A percentile compares a stretch with the other conserved stretches of the same genome.
Evolutionary conservation across 805 yeast species (phyloP).

Genomic region (Vanderwaltozyma tropicalis): DNA sequence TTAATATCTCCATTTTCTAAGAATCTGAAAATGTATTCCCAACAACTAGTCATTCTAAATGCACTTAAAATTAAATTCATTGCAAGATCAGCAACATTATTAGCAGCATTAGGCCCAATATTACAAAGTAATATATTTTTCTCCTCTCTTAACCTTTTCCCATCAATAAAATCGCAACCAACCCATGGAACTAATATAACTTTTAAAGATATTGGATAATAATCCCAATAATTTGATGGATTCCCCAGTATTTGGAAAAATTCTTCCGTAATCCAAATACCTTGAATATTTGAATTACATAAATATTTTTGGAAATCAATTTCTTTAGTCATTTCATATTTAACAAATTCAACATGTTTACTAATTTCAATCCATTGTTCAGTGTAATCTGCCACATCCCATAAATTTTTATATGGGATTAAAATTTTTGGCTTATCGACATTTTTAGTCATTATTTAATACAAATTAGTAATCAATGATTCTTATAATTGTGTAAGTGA

Average conservation of each 20-base stretch:
- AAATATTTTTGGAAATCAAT: constrained; percentile 36
- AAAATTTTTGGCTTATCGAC: constrained; percentile 19
- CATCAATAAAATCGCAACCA: constrained; percentile 48
- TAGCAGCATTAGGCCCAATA: constrained; percentile 48
- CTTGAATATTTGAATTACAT: constrained; percentile 34
- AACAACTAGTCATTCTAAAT: constrained; percentile 46
- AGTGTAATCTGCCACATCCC: constrained; percentile 38
- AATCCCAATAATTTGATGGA: constrained; percentile 34
- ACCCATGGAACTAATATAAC: constrained; percentile 49
- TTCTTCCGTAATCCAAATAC: constrained; percentile 46
- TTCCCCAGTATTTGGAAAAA: constrained; percentile 39
- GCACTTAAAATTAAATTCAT: constrained; percentile 46
- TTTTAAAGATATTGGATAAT: constrained; percentile 38
- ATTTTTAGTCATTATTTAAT: background rate
- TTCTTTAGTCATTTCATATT: constrained; percentile 33
- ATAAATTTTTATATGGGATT: constrained; percentile 27
- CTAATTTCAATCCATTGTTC: constrained; percentile 2
- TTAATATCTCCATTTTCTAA: constrained; percentile 34
- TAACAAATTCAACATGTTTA: constrained; percentile 30
- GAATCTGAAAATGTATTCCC: constrained; percentile 34
- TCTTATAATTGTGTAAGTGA: no score
- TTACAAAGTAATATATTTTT: constrained; percentile 49
- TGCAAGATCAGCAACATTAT: constrained; percentile 67
- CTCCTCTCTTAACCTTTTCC: constrained; percentile 31
- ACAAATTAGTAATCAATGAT: no score